These are phyloP conservation scores for Penicillium sclerotigenum DNA, from an alignment of 2,329 filamentous ascomycete genomes.

Conservation along the genomic window DNA sequence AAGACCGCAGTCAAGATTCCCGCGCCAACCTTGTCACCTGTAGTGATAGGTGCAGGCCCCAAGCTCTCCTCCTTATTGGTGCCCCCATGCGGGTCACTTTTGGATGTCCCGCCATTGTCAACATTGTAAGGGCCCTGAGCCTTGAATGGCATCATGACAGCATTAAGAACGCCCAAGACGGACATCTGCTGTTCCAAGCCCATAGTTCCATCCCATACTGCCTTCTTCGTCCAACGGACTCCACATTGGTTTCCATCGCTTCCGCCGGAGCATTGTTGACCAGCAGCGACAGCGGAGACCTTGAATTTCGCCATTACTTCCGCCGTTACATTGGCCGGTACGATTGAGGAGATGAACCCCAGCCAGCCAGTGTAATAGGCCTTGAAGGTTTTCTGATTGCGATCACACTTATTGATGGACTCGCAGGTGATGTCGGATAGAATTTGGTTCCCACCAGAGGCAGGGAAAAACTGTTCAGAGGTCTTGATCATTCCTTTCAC, in stretches of 20 bases:
- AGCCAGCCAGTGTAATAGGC: conserved; percentile 65
- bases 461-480: conserved; percentile 48
- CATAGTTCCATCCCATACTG: conserved; percentile 51
- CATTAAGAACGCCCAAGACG: conserved; percentile 61
- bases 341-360: conserved; percentile 56
- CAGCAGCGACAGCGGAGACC: conserved; percentile 56
- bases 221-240: conserved; percentile 54
- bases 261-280: conserved; percentile 58
- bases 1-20: conserved; percentile 31
- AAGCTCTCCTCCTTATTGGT: conserved; percentile 1
- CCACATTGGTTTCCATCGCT: conserved; percentile 54
- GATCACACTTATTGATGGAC: conserved; percentile 55
- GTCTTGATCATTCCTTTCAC: conserved; percentile 54
- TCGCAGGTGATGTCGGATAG: conserved; percentile 67
- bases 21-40: conserved; percentile 32
- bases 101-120: conserved; percentile 53
- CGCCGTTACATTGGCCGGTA: conserved; percentile 51
- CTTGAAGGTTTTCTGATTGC: conserved; percentile 69
- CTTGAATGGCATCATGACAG: conserved; percentile 50
- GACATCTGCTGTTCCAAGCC: conserved; percentile 67
- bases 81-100: conserved; percentile 29
- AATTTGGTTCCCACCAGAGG: conserved; percentile 45
- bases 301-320: conserved; percentile 56
- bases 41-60: conserved; percentile 8
- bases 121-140: conserved; percentile 44